Base-by-base conservation (phyloP, 2,329 filamentous ascomycete genomes). In the Neofusicoccum umdonicola region DNA sequence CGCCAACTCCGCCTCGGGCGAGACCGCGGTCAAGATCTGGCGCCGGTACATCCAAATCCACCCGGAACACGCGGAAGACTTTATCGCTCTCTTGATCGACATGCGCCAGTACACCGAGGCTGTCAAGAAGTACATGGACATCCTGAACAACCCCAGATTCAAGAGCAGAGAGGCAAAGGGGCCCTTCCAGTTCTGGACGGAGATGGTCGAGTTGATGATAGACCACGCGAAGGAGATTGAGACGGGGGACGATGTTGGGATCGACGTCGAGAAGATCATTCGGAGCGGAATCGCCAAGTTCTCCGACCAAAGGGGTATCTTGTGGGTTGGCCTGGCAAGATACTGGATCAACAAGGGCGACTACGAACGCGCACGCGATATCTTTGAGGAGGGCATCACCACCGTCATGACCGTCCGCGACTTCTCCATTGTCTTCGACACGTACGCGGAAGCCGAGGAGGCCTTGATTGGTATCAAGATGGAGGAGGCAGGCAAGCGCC, bases 321-420 rank as follows among this genome's bases (percentile, higher is more conserved):
- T 99, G 19, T 99, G 95, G 94, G 92, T 92, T 57, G 94, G 94
- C 9, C 80, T 99, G 60, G 95, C 95, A 48, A 95, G 94, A 3
- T 99, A 98, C 79, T 98, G 94, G 92, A 96, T 96, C 74, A 92
- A 92, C 66, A 88, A 89, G 74, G 93, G 93, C 50, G 93, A 90
- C 73, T 98, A 97, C 73, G 96, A 98, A 79, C 89, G 90, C 67
- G 93, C 95, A 13, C 85, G 96, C 68, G 95, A 99, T 76, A 85
- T 96, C 3, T 98, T 97, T 69, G 95, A 99, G 78, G 93, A 98
- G 77, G 96, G 92, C 50, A 92, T 98, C 69, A 97, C 92, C 11
- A 98, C 94, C 1, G 96, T 97, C 68, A 98, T 98, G 94, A 99
- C 95, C 2, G 93, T 99, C 50, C 89, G 95, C 64, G 95, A 99